These are phyloP conservation scores for Solanum pennellii DNA, from an alignment of 257 asterid genomes.

Conservation along the genomic window DNA sequence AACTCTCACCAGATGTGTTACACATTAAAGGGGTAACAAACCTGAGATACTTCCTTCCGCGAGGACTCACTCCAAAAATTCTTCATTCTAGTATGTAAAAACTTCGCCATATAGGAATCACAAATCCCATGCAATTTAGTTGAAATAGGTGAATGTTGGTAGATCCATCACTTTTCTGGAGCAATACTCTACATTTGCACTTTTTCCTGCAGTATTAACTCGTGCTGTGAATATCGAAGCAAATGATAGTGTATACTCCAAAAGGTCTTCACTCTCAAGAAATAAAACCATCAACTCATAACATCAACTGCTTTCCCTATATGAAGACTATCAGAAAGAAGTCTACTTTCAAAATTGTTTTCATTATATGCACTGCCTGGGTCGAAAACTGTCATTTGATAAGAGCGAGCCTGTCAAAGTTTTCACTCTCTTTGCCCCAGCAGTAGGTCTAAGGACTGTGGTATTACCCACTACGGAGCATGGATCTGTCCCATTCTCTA, in stretches of 20 bases:
- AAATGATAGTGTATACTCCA: not conserved
- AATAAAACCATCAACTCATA: not conserved
- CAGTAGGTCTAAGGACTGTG: constrained; percentile 60
- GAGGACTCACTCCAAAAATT: not conserved
- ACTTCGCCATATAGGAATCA: not conserved
- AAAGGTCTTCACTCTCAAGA: not conserved
- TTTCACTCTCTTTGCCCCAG: constrained; percentile 73
- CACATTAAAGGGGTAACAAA: not conserved
- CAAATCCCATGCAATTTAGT: not conserved
- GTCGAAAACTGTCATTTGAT: constrained; percentile 43
- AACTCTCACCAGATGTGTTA: not conserved
- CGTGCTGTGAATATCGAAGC: not conserved
- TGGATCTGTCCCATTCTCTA: constrained; percentile 62
- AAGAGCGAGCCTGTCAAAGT: constrained; percentile 43
- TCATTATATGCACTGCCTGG: constrained; percentile 58
- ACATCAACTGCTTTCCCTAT: not conserved
- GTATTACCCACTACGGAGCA: constrained; percentile 53
- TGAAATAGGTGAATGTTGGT: not conserved
- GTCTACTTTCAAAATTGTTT: not conserved
- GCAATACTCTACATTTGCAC: not conserved
- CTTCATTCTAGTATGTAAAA: not conserved
- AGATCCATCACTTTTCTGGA: not conserved
- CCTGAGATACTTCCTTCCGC: not conserved
- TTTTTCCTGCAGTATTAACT: not conserved
- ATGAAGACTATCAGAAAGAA: not conserved